Evolutionary conservation across 805 yeast species (phyloP).

Genomic region (Wickerhamiella brachini): DNA sequence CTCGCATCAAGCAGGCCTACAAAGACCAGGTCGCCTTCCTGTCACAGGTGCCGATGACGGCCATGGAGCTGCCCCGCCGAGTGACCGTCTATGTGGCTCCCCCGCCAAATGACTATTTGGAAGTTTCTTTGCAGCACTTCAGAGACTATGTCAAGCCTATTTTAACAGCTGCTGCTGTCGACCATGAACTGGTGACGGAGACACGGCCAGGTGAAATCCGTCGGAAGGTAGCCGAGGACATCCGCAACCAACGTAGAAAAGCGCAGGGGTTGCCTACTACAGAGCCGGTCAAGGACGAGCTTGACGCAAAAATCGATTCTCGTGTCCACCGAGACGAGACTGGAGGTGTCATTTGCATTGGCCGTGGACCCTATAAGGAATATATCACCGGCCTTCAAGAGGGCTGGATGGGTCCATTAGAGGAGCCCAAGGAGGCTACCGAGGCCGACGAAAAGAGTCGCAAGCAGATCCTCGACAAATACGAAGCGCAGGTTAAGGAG

Average conservation of each 20-base stretch:
- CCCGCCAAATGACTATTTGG: slow-evolving; percentile 88
- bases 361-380: slow-evolving; percentile 94
- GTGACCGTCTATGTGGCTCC: slow-evolving; percentile 80
- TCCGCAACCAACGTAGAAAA: slow-evolving; percentile 52
- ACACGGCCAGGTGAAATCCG: slow-evolving; percentile 84
- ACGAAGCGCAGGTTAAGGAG: slow-evolving; percentile 8
- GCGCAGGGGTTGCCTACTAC: slow-evolving; percentile 18
- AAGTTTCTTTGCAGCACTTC: slow-evolving; percentile 57
- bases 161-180: slow-evolving; percentile 69
- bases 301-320: slow-evolving; percentile 21
- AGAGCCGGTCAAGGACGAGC: slow-evolving; percentile 16
- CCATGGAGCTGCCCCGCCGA: slow-evolving; percentile 52
- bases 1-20: slow-evolving; percentile 48
- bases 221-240: slow-evolving; percentile 62
- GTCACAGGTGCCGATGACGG: slow-evolving; percentile 34
- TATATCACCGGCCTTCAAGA: slow-evolving; percentile 84
- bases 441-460: slow-evolving; percentile 8
- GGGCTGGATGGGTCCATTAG: slow-evolving; percentile 86
- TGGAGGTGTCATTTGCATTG: slow-evolving; percentile 86
- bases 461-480: slow-evolving; percentile 6
- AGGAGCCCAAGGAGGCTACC: slow-evolving; percentile 26
- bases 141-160: slow-evolving; percentile 75
- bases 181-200: slow-evolving; percentile 58
- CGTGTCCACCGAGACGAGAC: slow-evolving; percentile 30
- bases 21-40: slow-evolving; percentile 42